These are phyloP conservation scores for Sordariomycetes sp. DNA, from an alignment of 2,329 filamentous ascomycete species.

Conservation along the genomic window DNA sequence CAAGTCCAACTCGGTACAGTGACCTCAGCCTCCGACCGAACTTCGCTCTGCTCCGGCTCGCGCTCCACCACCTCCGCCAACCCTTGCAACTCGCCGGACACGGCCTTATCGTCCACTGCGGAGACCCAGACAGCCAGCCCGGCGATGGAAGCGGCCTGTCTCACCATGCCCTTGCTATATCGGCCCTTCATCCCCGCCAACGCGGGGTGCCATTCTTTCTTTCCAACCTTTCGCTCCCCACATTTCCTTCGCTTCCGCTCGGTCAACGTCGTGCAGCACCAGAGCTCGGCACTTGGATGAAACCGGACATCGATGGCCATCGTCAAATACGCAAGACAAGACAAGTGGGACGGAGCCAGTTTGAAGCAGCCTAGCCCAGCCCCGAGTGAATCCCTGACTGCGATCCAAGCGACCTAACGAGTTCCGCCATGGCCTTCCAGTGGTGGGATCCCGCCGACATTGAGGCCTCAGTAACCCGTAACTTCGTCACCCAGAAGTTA, in stretches of 20 bases:
- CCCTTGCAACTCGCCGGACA: no score
- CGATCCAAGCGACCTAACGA: not conserved
- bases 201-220: not conserved
- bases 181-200: not conserved
- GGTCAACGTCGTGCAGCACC: not conserved
- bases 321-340: no score
- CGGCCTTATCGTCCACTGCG: no score
- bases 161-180: not conserved
- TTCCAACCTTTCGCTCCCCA: no score
- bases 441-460: conserved; percentile 68
- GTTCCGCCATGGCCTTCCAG: conserved; percentile 20
- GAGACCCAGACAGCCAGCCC: not conserved
- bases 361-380: no score
- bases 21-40: no score
- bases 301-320: no score
- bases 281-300: no score
- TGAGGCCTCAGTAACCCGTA: conserved; percentile 55
- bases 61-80: no score
- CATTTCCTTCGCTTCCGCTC: not conserved
- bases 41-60: no score
- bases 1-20: no score
- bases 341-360: not conserved
- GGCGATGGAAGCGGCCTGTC: not conserved
- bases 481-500: conserved; percentile 56
- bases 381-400: no score